A percentile compares a stretch with the other conserved stretches of the same genome.
Conservation (phyloP, 257 asterid species). For the Leonotis leonurus region DNA sequence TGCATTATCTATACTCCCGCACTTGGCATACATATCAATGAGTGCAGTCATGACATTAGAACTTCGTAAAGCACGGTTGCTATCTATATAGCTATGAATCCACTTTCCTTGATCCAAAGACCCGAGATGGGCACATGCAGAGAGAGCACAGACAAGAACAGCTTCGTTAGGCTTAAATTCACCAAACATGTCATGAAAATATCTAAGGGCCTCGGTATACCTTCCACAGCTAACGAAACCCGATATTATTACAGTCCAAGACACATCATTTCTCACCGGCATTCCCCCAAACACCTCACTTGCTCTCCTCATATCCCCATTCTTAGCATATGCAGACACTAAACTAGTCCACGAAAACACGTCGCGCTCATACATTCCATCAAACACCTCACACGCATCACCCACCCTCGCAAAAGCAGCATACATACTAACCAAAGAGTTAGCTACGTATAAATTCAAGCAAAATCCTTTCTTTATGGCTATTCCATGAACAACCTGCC, state of each 20-base stretch:
- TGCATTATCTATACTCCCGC: constrained; percentile 61
- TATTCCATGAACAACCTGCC: constrained; percentile 51
- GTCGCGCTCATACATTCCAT: constrained; percentile 53
- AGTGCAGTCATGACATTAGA: constrained; percentile 57
- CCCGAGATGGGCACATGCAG: constrained; percentile 83
- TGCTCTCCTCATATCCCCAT: constrained; percentile 43
- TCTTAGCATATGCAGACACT: constrained; percentile 49
- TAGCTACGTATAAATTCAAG: constrained; percentile 43
- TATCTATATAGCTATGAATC: constrained; percentile 43
- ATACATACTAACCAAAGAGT: constrained; percentile 52
- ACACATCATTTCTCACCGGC: constrained; percentile 66
- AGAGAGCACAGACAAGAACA: constrained; percentile 65
- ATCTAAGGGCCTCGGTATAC: constrained; percentile 41
- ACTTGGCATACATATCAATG: constrained; percentile 80
- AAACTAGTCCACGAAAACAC: constrained; percentile 76
- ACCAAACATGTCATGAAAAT: constrained; percentile 39
- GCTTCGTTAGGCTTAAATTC: constrained; percentile 64
- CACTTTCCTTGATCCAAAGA: constrained; percentile 60
- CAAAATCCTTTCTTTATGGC: constrained; percentile 34
- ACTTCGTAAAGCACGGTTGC: constrained; percentile 20
- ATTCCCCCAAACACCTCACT: constrained; percentile 36
- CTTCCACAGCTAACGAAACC: constrained; percentile 50
- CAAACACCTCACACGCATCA: constrained; percentile 48
- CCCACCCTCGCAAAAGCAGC: constrained; percentile 31
- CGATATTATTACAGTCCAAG: constrained; percentile 72